Base-by-base conservation (phyloP, 805 yeast species). In the Lipomyces lipofer region DNA sequence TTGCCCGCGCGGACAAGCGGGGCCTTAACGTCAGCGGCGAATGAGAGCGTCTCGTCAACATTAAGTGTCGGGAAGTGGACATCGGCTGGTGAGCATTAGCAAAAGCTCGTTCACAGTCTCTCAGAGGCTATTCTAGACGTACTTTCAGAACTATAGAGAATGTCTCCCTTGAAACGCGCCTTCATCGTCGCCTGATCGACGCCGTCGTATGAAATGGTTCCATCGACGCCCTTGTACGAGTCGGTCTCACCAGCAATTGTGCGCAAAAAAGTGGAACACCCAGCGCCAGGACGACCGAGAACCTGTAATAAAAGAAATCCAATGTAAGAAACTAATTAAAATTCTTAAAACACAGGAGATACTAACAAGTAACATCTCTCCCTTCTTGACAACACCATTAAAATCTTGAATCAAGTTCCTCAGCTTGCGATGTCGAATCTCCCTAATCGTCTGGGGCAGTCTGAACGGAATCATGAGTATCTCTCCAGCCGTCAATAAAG, bases 211-310 rank as follows among this genome's bases (percentile, higher is more conserved):
- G 74, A 63, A 54, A 86, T 69, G 19, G 76, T 74, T 58, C 90
- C 89, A 38, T 76, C 76, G 35, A 76, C 76, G 77, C 79, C 25
- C 17, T 75, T 71, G 73, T 76, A n/a, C 78, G 72, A 65, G 74
- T 64, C 61, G 75, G 79, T 47, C 67, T 66, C 33, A 81, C 94
- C 94, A 25, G 92, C 84, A 63, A 92, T 90, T 1, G 92, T 90
- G 76, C 63, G 75, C 63, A 83, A 71, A 46, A 81, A 70, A 2
- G 88, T 81, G 4, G 87, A 74, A 64, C 88, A 83, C 36, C 88
- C 88, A 29, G 86, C 77, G 63, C 92, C 92, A 1, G 94, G 92
- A 67, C 91, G 78, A 54, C 94, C 92, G 58, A 85, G 78, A 49
- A 87, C 87, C 39, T 82, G 67, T 2, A 84, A 88, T 45, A 84